phyloP scores from a whole-genome alignment of 192 early-diverging fungal genomes.

The Haplosporangium gracile region DNA sequence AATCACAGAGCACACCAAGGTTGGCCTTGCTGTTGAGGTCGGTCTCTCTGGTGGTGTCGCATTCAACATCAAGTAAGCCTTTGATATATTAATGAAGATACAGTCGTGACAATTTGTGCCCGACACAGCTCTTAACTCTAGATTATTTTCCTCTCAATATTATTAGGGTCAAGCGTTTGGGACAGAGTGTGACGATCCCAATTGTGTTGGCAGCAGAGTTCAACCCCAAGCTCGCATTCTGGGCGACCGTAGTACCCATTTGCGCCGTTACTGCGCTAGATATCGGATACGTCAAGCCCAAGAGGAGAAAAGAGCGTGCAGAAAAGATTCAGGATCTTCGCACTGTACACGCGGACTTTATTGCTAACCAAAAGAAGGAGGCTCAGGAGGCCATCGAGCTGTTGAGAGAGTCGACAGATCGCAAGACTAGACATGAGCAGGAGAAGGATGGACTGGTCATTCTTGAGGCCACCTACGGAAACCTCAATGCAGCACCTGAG shows the following conservation, averaged over 20 bases:
- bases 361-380: constrained; percentile 76
- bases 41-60: constrained; percentile 71
- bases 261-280: constrained; percentile 66
- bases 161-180: constrained; percentile 71
- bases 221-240: constrained; percentile 67
- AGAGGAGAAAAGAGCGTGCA: constrained; percentile 63
- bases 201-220: constrained; percentile 71
- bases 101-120: neutral
- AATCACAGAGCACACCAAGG: constrained; percentile 64
- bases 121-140: too few species aligned
- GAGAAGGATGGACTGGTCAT: constrained; percentile 84
- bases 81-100: neutral
- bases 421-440: constrained; percentile 78
- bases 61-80: constrained; percentile 65
- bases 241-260: constrained; percentile 67
- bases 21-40: constrained; percentile 72
- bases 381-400: constrained; percentile 83
- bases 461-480: constrained; percentile 89
- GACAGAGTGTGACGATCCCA: constrained; percentile 76
- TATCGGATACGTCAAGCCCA: constrained; percentile 71
- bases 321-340: constrained; percentile 64
- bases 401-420: constrained; percentile 74
- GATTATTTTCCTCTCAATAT: neutral
- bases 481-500: constrained; percentile 63
- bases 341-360: constrained; percentile 72